Base-by-base conservation (phyloP, 202 grass and related monocot genomes). In the Schoenoplectus triqueter region DNA sequence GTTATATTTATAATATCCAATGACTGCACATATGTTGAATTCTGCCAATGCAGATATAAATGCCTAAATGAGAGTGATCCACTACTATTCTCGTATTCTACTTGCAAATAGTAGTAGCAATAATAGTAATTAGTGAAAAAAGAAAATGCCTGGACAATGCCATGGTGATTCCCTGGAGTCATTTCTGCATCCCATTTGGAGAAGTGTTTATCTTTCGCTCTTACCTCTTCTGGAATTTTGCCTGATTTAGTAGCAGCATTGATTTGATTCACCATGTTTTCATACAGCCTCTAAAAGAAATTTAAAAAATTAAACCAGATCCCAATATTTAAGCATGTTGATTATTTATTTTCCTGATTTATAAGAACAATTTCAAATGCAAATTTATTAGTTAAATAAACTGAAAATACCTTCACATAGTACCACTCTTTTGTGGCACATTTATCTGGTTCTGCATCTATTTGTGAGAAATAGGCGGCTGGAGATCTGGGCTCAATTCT, bases 101-200 rank as follows among this genome's bases (percentile, higher is more conserved):
- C 57, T 61, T 61, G 15, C 59, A 62, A 62, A 62, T 62, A 62
- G 45, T 47, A 47, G 5, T 47, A 31, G 31, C 31, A 47, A 47
- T 47, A 47, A 47, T 47, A 47, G 5, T 31, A 31, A 31, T 31
- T 31, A 31, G 59, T 62, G 3, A 62, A 62, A 19, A 62, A 18
- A 86, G 55, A 74, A 15, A 59, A n/a, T 59, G 93, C 94, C 88
- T 92, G 91, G 55, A 97, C 85, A 82, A 97, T 93, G 41, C 91
- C 59, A 0, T 86, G 92, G 84, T 94, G 94, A 85, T 94, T 55
- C 9, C 78, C 91, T 11, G 89, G 76, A 67, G 77, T 86, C 21
- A 90, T 75, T 7, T 52, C 86, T 2, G 68, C 2, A 62, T 69
- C 84, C 94, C 94, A 93, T 74, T 92, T 85, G 3, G 40, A 10